Evolutionary conservation across 2,329 filamentous ascomycete species (phyloP).

Genomic region (Colletotrichum lindemuthianum): DNA sequence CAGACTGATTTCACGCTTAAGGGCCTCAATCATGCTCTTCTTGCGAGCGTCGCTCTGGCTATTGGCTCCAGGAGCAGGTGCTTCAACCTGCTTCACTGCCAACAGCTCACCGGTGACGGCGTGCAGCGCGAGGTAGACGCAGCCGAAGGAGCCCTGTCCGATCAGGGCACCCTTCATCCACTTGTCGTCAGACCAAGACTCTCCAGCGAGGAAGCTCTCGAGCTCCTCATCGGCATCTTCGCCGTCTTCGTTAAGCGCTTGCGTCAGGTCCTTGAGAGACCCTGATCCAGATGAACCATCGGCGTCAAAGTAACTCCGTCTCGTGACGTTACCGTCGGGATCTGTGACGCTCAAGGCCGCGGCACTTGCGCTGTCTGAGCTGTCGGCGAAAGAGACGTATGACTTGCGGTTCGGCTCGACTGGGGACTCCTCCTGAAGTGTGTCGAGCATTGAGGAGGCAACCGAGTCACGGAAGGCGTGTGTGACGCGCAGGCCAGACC

Average conservation of each 20-base stretch:
- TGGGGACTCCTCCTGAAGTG: constrained; percentile 89
- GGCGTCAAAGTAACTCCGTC: constrained; percentile 88
- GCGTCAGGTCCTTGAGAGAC: constrained; percentile 84
- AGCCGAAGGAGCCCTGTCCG: constrained; percentile 95
- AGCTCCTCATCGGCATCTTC: constrained; percentile 92
- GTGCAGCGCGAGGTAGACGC: constrained; percentile 93
- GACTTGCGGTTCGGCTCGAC: constrained; percentile 91
- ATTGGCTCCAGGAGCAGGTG: constrained; percentile 80
- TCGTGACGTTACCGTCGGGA: constrained; percentile 74
- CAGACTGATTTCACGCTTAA: constrained; percentile 96
- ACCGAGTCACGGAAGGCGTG: constrained; percentile 85
- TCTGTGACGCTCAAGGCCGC: constrained; percentile 77
- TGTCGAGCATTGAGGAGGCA: constrained; percentile 87
- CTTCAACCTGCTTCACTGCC: constrained; percentile 97
- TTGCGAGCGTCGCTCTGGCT: constrained; percentile 89
- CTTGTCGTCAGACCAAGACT: constrained; percentile 96
- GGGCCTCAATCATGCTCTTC: constrained; percentile 96
- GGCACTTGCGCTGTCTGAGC: constrained; percentile 70
- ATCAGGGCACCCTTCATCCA: constrained; percentile 99
- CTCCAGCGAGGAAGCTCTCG: constrained; percentile 87
- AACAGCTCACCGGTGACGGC: constrained; percentile 96
- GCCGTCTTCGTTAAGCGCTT: constrained; percentile 88
- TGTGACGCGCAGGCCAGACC: constrained; percentile 56
- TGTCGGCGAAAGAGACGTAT: constrained; percentile 89
- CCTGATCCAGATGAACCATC: constrained; percentile 76